Evolutionary conservation across 2,329 filamentous ascomycete species (phyloP).

Genomic region (Dactylella cylindrospora): DNA sequence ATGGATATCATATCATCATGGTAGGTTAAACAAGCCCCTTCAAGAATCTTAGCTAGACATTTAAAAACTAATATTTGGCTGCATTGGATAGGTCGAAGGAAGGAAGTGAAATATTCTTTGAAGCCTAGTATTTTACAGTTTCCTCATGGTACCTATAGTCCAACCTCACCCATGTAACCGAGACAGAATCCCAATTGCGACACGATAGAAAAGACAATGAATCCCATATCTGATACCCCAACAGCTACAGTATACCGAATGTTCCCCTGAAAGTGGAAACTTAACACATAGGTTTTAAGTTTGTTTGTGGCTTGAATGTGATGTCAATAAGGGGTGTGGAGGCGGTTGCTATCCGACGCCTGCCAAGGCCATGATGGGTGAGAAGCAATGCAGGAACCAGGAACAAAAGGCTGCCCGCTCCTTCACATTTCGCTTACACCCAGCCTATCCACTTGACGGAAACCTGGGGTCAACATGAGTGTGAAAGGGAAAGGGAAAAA

Average conservation of each 20-base stretch:
- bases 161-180: too few relatives aligned
- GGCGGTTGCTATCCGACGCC: conserved; percentile 4
- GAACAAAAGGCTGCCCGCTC: conserved; percentile 7
- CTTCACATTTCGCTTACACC: conserved; percentile 40
- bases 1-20: conserved; percentile 46
- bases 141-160: too few relatives aligned
- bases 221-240: too few relatives aligned
- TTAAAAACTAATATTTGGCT: conserved; percentile 16
- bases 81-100: conserved; percentile 33
- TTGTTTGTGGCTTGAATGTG: too few relatives aligned
- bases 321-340: too few relatives aligned
- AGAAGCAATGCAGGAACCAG: conserved; percentile 36
- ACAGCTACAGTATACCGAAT: too few relatives aligned
- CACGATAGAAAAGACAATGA: too few relatives aligned
- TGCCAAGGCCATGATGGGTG: conserved; percentile 41
- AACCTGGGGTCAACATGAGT: conserved; percentile 10
- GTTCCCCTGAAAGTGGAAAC: too few relatives aligned
- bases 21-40: conserved; percentile 10
- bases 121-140: too few relatives aligned
- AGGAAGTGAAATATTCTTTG: conserved; percentile 26
- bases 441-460: conserved; percentile 6
- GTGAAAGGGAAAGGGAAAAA: neutral
- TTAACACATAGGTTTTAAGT: too few relatives aligned
- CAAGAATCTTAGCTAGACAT: conserved; percentile 5
- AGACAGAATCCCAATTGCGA: too few relatives aligned